phyloP scores from a whole-genome alignment of 192 early-diverging fungal species.

The Dimargaris verticillata region DNA sequence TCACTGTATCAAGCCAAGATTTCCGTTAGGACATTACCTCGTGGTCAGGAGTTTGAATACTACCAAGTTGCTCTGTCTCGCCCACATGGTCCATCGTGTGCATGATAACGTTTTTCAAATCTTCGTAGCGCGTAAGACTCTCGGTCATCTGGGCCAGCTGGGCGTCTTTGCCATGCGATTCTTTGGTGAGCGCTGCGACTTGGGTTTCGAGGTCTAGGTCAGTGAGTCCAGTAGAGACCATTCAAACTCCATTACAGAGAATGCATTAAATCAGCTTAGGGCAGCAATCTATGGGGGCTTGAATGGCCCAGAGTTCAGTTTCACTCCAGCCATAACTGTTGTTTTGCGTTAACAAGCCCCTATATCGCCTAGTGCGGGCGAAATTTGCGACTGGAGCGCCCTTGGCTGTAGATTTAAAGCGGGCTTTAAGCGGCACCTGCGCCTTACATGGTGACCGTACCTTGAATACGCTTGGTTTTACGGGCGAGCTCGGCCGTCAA shows the following conservation, averaged over 20 bases:
- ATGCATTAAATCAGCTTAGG: neutral
- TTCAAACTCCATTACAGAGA: neutral
- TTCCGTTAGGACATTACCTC: neutral
- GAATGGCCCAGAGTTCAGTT: neutral
- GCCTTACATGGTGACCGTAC: too few species aligned
- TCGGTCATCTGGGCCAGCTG: neutral
- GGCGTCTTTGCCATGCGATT: neutral
- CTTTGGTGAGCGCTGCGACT: neutral
- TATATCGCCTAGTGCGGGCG: too few species aligned
- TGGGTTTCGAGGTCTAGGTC: neutral
- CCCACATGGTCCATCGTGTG: constrained; percentile 7
- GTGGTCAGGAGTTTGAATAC: neutral
- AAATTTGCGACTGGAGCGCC: too few species aligned
- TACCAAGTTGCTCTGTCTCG: neutral
- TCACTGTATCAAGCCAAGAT: neutral
- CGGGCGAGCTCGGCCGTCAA: neutral
- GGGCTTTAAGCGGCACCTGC: too few species aligned
- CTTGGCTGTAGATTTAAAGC: too few species aligned
- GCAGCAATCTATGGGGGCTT: too few species aligned
- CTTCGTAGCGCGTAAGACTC: constrained; percentile 4
- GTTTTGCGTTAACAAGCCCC: too few species aligned
- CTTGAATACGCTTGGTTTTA: too few species aligned
- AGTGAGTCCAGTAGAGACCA: neutral
- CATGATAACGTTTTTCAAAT: constrained; percentile 10
- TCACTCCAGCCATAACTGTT: neutral